These are phyloP conservation scores for Blastocystis sp. DNA, from an alignment of 352 stramenopile genomes.

Conservation along the genomic window DNA sequence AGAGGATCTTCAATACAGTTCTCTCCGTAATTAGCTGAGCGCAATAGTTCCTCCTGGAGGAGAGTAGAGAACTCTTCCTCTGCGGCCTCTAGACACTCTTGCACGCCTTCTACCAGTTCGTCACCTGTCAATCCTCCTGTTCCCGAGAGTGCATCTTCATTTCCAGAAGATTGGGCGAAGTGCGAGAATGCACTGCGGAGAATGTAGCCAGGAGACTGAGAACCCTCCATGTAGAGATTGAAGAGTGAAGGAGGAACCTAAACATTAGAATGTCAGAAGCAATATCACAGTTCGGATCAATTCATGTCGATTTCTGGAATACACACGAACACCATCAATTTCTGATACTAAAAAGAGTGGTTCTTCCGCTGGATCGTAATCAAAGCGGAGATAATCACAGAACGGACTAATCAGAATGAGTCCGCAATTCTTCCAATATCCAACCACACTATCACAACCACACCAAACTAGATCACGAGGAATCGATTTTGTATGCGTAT, in stretches of 20 bases:
- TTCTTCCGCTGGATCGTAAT: constrained; percentile 15
- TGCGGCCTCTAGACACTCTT: constrained; percentile 9
- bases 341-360: constrained; percentile 12
- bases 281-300: not conserved
- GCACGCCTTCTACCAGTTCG: not conserved
- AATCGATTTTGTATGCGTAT: not conserved
- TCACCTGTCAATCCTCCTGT: not conserved
- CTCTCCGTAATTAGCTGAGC: not conserved
- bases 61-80: constrained; percentile 19
- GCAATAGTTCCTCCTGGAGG: constrained; percentile 34
- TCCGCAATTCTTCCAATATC: constrained; percentile 14
- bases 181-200: not conserved
- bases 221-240: not conserved
- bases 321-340: constrained; percentile 22
- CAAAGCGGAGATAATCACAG: constrained; percentile 47
- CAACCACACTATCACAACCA: constrained; percentile 36
- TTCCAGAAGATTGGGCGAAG: not conserved
- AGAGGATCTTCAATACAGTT: not conserved
- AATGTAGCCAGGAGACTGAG: not conserved
- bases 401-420: constrained; percentile 33
- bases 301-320: not conserved
- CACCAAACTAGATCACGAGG: constrained; percentile 20
- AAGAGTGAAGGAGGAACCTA: constrained; percentile 3
- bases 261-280: no score
- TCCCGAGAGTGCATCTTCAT: not conserved